Evolutionary conservation across 108 stramenopile genomes (phyloP).

Genomic region (Nannochloropsis oceanica): DNA sequence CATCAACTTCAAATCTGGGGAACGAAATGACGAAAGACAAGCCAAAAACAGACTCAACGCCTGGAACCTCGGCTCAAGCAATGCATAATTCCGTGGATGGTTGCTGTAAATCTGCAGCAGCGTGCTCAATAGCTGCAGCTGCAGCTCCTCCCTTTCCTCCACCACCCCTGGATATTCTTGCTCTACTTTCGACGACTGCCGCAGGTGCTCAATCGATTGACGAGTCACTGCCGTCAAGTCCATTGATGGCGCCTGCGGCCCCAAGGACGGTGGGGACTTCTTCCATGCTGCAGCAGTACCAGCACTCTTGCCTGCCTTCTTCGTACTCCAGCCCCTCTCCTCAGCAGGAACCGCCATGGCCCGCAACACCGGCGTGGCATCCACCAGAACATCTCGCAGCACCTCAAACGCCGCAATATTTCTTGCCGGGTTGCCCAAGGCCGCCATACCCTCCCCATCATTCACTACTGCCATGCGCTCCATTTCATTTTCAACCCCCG

Average conservation of each 20-base stretch:
- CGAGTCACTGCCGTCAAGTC: slow-evolving; percentile 10
- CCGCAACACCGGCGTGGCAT: slow-evolving; percentile 46
- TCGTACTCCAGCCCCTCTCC: neutral
- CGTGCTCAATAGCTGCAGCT: slow-evolving; percentile 50
- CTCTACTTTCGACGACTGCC: slow-evolving; percentile 2
- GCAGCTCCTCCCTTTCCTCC: slow-evolving; percentile 2
- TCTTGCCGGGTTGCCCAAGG: slow-evolving; percentile 13
- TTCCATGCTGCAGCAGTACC: neutral
- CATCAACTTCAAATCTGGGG: slow-evolving; percentile 65
- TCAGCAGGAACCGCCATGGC: slow-evolving; percentile 40
- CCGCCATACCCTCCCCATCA: neutral
- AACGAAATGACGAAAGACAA: slow-evolving; percentile 61
- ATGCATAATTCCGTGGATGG: slow-evolving; percentile 64
- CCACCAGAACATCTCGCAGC: slow-evolving; percentile 57
- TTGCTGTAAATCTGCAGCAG: slow-evolving; percentile 74
- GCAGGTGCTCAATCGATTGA: neutral
- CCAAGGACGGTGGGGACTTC: neutral
- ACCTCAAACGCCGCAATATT: slow-evolving; percentile 57
- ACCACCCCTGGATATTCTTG: slow-evolving; percentile 1
- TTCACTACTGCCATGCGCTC: slow-evolving; percentile 2
- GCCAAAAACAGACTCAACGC: slow-evolving; percentile 61
- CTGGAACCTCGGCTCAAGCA: slow-evolving; percentile 60
- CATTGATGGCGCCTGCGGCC: neutral
- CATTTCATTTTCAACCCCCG: slow-evolving; percentile 30
- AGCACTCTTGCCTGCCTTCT: neutral